Evolutionary conservation across 129 eudicot genomes (phyloP).

Genomic region (Dittrichia graveolens): DNA sequence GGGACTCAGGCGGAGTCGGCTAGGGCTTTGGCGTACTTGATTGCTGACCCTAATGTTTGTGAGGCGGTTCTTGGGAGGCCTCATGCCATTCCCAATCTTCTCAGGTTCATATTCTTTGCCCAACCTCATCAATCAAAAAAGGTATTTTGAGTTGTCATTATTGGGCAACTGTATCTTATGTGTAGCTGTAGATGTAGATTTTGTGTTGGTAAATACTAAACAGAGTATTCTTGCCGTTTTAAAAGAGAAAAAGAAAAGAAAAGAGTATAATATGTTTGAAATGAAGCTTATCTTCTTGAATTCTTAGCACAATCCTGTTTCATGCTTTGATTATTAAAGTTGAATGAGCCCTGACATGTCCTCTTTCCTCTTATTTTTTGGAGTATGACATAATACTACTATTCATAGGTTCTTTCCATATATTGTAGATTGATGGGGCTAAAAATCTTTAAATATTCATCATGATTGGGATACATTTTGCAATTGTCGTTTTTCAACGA

Average conservation of each 20-base stretch:
- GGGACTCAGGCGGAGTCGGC: slow-evolving; percentile 85
- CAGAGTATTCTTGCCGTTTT: no score
- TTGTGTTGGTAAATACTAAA: neutral
- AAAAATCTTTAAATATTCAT: neutral
- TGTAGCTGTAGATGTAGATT: neutral
- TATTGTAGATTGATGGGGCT: no score
- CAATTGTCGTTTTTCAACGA: neutral
- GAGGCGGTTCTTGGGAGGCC: slow-evolving; percentile 71
- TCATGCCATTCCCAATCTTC: slow-evolving; percentile 69
- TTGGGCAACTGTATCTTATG: neutral
- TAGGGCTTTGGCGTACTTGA: slow-evolving; percentile 87
- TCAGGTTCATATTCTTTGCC: slow-evolving; percentile 82
- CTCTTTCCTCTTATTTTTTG: no score
- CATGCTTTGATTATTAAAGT: neutral
- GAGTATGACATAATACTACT: no score
- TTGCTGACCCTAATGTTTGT: slow-evolving; percentile 79
- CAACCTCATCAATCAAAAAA: slow-evolving; percentile 58
- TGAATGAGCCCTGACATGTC: neutral
- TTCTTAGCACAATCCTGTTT: neutral
- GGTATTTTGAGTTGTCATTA: slow-evolving; percentile 20
- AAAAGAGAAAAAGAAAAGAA: no score
- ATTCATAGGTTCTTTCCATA: no score
- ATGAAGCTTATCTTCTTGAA: slow-evolving; percentile 5
- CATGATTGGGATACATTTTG: neutral
- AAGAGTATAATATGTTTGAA: neutral